phyloP scores from a whole-genome alignment of 176 grass and related monocot genomes.

The Aegilops speltoides region DNA sequence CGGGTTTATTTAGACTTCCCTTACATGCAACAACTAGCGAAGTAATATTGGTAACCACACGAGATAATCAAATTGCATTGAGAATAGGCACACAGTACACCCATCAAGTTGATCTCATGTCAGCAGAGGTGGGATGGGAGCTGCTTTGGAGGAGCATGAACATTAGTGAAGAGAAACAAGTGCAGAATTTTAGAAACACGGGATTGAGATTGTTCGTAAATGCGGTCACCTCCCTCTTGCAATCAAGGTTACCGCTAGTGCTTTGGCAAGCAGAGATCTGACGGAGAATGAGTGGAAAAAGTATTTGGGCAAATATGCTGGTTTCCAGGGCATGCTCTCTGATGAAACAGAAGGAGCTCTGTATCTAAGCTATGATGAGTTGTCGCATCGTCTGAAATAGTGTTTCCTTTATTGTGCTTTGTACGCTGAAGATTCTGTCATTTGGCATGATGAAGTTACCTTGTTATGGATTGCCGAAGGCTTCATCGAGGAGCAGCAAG shows the following conservation, averaged over 20 bases:
- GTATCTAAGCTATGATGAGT: conserved; percentile 43
- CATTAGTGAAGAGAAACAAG: background rate
- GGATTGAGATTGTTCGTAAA: conserved; percentile 20
- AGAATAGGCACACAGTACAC: background rate
- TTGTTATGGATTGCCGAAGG: conserved; percentile 35
- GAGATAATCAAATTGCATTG: background rate
- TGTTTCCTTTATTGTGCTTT: conserved; percentile 47
- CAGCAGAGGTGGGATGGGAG: conserved; percentile 12
- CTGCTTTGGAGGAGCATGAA: conserved; percentile 29
- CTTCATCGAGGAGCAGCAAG: background rate
- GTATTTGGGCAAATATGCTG: background rate
- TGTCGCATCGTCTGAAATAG: conserved; percentile 18
- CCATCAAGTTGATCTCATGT: conserved; percentile 36
- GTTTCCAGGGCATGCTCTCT: background rate
- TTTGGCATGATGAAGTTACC: background rate
- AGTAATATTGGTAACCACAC: conserved; percentile 22
- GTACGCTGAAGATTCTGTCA: background rate
- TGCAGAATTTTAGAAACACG: background rate
- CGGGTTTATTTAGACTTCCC: background rate
- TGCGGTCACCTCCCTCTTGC: conserved; percentile 48
- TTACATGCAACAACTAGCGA: background rate
- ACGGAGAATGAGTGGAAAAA: conserved; percentile 26
- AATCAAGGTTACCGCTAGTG: conserved; percentile 20
- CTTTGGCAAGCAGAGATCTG: background rate
- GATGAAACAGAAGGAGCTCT: conserved; percentile 3